These are phyloP conservation scores for Pneumocystis carinii DNA, from an alignment of 1,139 yeast species.

Conservation along the genomic window DNA sequence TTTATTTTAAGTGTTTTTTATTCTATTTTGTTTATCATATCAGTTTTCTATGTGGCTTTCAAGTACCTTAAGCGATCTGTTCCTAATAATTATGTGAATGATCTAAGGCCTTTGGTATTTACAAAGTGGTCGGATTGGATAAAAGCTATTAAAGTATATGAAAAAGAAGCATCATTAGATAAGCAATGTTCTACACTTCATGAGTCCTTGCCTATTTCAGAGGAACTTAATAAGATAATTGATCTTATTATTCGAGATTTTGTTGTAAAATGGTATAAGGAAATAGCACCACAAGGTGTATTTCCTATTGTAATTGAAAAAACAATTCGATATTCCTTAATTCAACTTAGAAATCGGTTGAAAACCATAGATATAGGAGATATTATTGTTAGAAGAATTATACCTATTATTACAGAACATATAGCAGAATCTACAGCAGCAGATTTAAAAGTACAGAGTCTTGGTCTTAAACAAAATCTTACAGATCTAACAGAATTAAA, in stretches of 20 bases:
- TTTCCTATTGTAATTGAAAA: slow-evolving; percentile 42
- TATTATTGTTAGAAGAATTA: slow-evolving; percentile 39
- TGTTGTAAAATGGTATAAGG: slow-evolving; percentile 46
- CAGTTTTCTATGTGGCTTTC: not conserved
- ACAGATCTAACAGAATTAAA: slow-evolving; percentile 38
- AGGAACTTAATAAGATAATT: slow-evolving; percentile 34
- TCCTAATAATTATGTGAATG: not conserved
- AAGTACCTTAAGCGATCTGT: not conserved
- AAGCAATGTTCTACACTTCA: not conserved
- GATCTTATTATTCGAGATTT: slow-evolving; percentile 44
- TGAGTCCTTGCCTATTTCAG: slow-evolving; percentile 3
- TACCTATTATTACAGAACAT: slow-evolving; percentile 59
- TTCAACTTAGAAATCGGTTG: slow-evolving; percentile 31
- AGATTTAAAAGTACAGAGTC: slow-evolving; percentile 25
- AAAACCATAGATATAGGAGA: slow-evolving; percentile 39
- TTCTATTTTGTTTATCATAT: not conserved
- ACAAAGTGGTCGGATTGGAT: not conserved
- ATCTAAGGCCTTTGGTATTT: not conserved
- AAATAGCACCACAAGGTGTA: slow-evolving; percentile 33
- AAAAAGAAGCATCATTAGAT: not conserved
- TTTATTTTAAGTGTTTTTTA: not conserved
- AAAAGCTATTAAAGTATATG: not conserved
- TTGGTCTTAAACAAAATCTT: slow-evolving; percentile 18
- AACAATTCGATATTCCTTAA: slow-evolving; percentile 34
- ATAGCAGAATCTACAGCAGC: slow-evolving; percentile 41